These are phyloP conservation scores for Noccaea bulbosa DNA, from an alignment of 345 rosid species.

Conservation along the genomic window DNA sequence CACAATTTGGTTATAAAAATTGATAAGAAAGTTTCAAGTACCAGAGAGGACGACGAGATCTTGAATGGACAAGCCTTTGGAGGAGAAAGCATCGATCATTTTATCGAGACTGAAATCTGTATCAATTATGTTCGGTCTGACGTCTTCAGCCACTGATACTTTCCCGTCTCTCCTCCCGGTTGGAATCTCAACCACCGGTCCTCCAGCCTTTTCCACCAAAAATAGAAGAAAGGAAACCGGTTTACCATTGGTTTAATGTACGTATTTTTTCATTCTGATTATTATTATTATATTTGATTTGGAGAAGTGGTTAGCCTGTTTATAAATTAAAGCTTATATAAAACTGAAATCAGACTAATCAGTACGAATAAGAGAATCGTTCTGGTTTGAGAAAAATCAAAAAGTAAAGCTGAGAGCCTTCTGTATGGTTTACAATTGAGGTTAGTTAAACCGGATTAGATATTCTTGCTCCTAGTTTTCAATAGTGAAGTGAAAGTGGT, in stretches of 20 bases:
- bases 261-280: neutral
- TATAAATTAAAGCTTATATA: neutral
- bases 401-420: too few relatives aligned
- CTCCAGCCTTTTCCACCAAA: conserved; percentile 56
- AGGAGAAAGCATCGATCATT: conserved; percentile 59
- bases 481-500: neutral
- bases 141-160: conserved; percentile 53
- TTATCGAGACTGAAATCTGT: conserved; percentile 62
- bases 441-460: conserved; percentile 6
- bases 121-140: conserved; percentile 68
- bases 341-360: neutral
- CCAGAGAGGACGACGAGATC: conserved; percentile 72
- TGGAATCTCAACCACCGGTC: conserved; percentile 62
- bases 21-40: conserved; percentile 21
- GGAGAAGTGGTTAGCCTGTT: neutral
- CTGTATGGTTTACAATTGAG: neutral
- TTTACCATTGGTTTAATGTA: conserved; percentile 4
- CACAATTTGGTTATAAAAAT: neutral
- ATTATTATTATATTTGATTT: neutral
- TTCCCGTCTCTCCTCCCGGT: conserved; percentile 74
- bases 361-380: too few relatives aligned
- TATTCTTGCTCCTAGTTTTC: too few relatives aligned
- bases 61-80: conserved; percentile 63
- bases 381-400: too few relatives aligned
- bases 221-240: neutral